Conservation (phyloP, 345 rosid species). For the Rhizophora mangle region DNA sequence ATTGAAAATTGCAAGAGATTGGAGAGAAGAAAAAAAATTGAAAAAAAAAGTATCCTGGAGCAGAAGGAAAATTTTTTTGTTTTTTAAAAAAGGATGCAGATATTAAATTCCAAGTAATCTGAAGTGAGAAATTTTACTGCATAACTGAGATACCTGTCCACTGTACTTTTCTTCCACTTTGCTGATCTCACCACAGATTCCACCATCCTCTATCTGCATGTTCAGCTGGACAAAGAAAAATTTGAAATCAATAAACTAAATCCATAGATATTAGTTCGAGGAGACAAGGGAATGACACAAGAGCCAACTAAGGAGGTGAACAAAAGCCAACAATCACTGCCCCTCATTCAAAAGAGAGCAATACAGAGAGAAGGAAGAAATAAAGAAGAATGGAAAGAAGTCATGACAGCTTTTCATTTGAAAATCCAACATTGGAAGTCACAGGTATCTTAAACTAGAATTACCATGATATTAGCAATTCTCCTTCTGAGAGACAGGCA, state of each 20-base stretch:
- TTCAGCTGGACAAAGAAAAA: slow-evolving; percentile 47
- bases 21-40: slow-evolving; percentile 2
- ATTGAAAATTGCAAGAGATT: not conserved
- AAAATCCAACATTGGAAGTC: slow-evolving; percentile 7
- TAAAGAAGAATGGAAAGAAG: not conserved
- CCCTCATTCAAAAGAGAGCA: too few species aligned
- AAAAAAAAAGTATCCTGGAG: not conserved
- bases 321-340: too few species aligned
- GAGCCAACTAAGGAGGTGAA: too few species aligned
- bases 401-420: not conserved
- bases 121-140: slow-evolving; percentile 4
- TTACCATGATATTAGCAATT: not conserved
- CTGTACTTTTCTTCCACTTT: slow-evolving; percentile 55
- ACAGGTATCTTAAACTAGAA: not conserved
- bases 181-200: slow-evolving; percentile 52
- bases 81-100: not conserved
- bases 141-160: slow-evolving; percentile 54
- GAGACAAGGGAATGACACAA: too few species aligned
- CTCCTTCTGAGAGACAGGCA: not conserved
- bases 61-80: not conserved
- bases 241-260: slow-evolving; percentile 11
- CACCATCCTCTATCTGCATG: slow-evolving; percentile 52
- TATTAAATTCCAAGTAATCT: slow-evolving; percentile 3
- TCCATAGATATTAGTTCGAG: not conserved
- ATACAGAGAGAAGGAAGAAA: not conserved